A percentile compares a stretch with the other conserved stretches of the same genome.
phyloP scores from a whole-genome alignment of 352 stramenopile genomes.

The Phytophthora boehmeriae region DNA sequence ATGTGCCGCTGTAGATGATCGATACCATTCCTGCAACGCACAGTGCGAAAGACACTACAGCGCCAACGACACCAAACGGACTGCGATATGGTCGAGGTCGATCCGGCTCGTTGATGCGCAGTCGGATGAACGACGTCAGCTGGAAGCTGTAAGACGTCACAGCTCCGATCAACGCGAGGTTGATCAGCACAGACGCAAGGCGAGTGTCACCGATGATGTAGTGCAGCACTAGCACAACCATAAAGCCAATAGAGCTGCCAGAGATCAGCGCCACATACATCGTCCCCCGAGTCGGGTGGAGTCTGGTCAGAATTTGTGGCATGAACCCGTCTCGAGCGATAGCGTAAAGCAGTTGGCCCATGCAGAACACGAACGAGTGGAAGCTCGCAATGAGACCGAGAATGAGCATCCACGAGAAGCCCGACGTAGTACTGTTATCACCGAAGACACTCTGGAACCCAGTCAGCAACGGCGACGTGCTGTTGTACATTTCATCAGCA shows the following conservation, averaged over 20 bases:
- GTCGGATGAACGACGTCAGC: constrained; percentile 56
- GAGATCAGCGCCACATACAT: constrained; percentile 61
- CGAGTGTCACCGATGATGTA: constrained; percentile 64
- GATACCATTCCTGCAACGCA: constrained; percentile 57
- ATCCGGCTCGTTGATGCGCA: constrained; percentile 58
- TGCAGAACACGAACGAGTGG: constrained; percentile 84
- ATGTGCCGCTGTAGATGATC: constrained; percentile 72
- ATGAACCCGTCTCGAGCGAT: constrained; percentile 73
- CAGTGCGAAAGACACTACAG: constrained; percentile 47
- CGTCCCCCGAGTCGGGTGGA: constrained; percentile 52
- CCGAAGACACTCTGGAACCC: constrained; percentile 75
- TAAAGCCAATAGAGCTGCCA: constrained; percentile 50
- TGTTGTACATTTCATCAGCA: constrained; percentile 45
- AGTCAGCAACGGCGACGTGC: constrained; percentile 53
- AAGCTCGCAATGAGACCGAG: constrained; percentile 69
- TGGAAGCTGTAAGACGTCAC: constrained; percentile 72
- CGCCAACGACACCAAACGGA: constrained; percentile 58
- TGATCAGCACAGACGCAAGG: constrained; percentile 72
- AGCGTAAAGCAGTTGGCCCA: constrained; percentile 67
- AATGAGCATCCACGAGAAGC: constrained; percentile 73
- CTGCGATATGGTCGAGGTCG: constrained; percentile 57
- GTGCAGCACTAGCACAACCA: constrained; percentile 55
- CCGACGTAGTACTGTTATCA: constrained; percentile 67
- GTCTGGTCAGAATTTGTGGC: constrained; percentile 48
- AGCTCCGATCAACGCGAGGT: constrained; percentile 67